Percentiles rank a stretch among this genome's conserved stretches.
phyloP scores from a whole-genome alignment of 768 basidiomycete genomes.

The Asterophora lycoperdoides region DNA sequence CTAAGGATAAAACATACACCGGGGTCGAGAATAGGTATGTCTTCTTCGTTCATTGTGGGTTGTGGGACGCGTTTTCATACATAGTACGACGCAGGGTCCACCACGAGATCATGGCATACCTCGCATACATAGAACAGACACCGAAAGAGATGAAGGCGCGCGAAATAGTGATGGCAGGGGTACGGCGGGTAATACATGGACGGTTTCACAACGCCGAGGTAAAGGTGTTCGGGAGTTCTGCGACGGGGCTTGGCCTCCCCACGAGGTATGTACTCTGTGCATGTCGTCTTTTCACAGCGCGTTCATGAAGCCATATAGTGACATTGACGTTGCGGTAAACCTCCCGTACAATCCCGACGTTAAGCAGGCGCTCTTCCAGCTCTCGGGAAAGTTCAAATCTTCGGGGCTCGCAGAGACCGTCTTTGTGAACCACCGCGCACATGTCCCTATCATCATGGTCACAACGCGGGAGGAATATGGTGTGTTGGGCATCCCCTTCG shows the following conservation, averaged over 20 bases:
- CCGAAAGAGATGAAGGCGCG: conserved; percentile 46
- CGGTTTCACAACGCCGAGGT: conserved; percentile 45
- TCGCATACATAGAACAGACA: conserved; percentile 50
- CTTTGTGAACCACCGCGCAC: conserved; percentile 26
- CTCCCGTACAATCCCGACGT: conserved; percentile 25
- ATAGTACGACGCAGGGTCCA: conserved; percentile 43
- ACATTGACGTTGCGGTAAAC: conserved; percentile 24
- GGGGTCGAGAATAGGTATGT: conserved; percentile 28
- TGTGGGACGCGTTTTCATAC: neutral
- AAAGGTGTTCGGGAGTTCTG: conserved; percentile 56
- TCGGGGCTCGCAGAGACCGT: conserved; percentile 38
- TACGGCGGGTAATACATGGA: conserved; percentile 41
- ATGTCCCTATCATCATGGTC: conserved; percentile 64
- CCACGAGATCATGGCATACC: conserved; percentile 57
- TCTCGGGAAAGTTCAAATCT: conserved; percentile 42
- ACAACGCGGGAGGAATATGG: conserved; percentile 40
- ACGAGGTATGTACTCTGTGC: conserved; percentile 42
- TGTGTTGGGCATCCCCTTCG: conserved; percentile 14
- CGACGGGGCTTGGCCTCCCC: conserved; percentile 58
- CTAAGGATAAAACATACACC: conserved; percentile 11
- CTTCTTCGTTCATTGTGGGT: neutral
- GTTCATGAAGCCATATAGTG: conserved; percentile 28
- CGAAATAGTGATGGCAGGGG: conserved; percentile 38
- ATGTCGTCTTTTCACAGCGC: neutral
- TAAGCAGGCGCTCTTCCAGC: conserved; percentile 42